Percentiles rank a stretch among this genome's conserved stretches.
Conservation (phyloP, 306 rosid genomes). For the Erythrophleum fordii region DNA sequence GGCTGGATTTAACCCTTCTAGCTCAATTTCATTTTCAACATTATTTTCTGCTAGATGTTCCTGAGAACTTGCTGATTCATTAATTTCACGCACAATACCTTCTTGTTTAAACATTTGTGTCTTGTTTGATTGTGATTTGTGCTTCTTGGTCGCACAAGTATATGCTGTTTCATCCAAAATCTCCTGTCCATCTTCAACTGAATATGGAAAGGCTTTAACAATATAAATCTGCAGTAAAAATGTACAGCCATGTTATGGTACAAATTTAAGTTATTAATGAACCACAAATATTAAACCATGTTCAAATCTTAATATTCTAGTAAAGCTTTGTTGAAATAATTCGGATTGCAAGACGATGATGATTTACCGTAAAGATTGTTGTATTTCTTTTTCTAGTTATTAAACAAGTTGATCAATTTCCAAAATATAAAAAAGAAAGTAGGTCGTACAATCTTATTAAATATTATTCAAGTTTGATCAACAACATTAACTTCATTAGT, state of each 20-base stretch:
- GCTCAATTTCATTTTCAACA: conserved; percentile 31
- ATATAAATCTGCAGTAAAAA: conserved; percentile 58
- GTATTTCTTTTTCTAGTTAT: too few species aligned
- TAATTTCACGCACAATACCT: conserved; percentile 1
- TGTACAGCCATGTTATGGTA: not conserved
- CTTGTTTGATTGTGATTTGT: not conserved
- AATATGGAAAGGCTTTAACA: conserved; percentile 50
- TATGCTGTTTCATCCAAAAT: not conserved
- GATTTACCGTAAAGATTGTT: too few species aligned
- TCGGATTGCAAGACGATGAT: too few species aligned
- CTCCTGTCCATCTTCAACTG: not conserved
- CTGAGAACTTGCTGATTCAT: conserved; percentile 37
- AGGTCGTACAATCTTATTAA: too few species aligned
- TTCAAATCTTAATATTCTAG: not conserved
- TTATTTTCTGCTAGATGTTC: conserved; percentile 26
- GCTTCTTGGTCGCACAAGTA: conserved; percentile 1
- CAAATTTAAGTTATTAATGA: conserved; percentile 3
- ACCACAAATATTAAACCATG: not conserved
- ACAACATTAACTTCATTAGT: too few species aligned
- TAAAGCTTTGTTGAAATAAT: too few species aligned
- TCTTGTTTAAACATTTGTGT: not conserved
- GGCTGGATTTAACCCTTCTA: conserved; percentile 3
- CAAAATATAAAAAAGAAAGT: too few species aligned
- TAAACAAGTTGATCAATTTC: too few species aligned
- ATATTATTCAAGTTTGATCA: too few species aligned